Evolutionary conservation across 2,329 filamentous ascomycete genomes (phyloP), one percentile per base, ranked within the genome.

Genomic region (Beauveria caledonica): DNA sequence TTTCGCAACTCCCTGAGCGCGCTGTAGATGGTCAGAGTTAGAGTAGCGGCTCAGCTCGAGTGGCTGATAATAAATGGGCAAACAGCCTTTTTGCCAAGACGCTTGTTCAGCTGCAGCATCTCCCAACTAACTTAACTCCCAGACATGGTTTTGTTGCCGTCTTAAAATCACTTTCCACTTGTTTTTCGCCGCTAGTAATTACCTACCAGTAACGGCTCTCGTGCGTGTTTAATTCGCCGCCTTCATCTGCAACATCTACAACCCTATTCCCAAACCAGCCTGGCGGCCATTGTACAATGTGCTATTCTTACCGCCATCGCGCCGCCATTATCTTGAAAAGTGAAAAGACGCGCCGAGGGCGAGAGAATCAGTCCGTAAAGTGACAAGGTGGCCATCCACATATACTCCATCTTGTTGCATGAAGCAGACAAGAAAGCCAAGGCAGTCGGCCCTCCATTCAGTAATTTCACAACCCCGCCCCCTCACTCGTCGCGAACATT

Each of bases 221-320:
- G 51, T n/a, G 3, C 39, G 23, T 56, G 27, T 56, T 39, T 48
- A 42, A 48, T 55, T 40, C 29, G 27, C 44, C 10, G 29, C 53
- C 9, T 1, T n/a, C 33, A 58, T 51, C 46, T 40, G 29, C 25
- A 5, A 10, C 33, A 58, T 51, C 46, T 40, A 33, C 25, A 5
- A 10, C n/a, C 44, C 46, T 29, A 51, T 51, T 40, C 56, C 56
- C 56, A 40, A 58, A 44, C 46, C 10, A 51, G 56, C 45, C 25
- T 58, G 56, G 56, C 48, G 46, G 56, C 56, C 25, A 58, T 58
- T 58, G 36, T 51, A 19, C 36, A 25, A 49, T 58, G 36, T 19
- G 42, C 33, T 19, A 33, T 58, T 58, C 45, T 40, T 46, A 58
- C 56, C 46, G 56, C 56, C 19, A 42, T n/a, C 44, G 6, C 19